phyloP scores from a whole-genome alignment of 768 basidiomycete species.

The Thelephora ganbajun region DNA sequence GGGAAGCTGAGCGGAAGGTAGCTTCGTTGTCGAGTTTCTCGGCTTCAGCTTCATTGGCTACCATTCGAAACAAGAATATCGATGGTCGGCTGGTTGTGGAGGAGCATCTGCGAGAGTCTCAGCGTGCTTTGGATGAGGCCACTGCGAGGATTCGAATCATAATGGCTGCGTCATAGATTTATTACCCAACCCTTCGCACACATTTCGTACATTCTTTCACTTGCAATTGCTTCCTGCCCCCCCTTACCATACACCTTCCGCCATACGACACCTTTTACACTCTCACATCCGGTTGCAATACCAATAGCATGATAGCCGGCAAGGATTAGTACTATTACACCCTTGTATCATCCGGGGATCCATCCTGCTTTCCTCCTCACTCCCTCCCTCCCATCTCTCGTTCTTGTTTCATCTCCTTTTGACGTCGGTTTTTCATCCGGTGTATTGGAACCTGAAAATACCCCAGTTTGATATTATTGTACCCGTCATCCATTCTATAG shows the following conservation, averaged over 20 bases:
- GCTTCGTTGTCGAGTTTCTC: slow-evolving; percentile 16
- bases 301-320: too few relatives aligned
- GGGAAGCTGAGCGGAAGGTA: slow-evolving; percentile 44
- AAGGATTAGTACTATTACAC: too few relatives aligned
- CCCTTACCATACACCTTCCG: too few relatives aligned
- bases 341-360: too few relatives aligned
- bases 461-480: slow-evolving; percentile 1
- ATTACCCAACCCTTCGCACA: not conserved
- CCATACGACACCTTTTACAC: too few relatives aligned
- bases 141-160: slow-evolving; percentile 67
- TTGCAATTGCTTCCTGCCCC: too few relatives aligned
- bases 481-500: not conserved
- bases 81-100: slow-evolving; percentile 65
- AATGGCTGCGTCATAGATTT: slow-evolving; percentile 40
- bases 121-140: slow-evolving; percentile 57
- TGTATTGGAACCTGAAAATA: slow-evolving; percentile 45
- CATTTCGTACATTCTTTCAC: slow-evolving; percentile 8
- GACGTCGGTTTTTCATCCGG: slow-evolving; percentile 25
- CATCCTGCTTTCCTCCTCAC: too few relatives aligned
- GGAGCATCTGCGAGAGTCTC: slow-evolving; percentile 68
- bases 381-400: not conserved
- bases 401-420: not conserved
- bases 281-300: too few relatives aligned
- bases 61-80: slow-evolving; percentile 25
- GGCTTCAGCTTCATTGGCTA: slow-evolving; percentile 17